Evolutionary conservation across 208 protist species (phyloP).

Genomic region (Strigomonas culicis): DNA sequence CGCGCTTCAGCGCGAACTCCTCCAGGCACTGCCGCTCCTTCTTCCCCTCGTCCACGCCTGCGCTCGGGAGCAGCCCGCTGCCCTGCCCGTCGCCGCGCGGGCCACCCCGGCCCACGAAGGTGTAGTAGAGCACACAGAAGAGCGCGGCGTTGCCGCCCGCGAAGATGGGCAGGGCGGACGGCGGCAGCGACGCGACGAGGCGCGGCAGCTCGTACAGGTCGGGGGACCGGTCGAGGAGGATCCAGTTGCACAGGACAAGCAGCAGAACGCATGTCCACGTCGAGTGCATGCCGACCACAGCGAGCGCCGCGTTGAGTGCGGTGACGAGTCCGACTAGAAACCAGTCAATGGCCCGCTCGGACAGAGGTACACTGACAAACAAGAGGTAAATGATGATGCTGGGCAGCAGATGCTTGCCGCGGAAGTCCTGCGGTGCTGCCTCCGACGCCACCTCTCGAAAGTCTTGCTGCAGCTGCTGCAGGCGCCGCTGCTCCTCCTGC

Average conservation of each 20-base stretch:
- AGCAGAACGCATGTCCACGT: neutral
- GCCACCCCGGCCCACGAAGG: neutral
- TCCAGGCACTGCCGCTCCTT: neutral
- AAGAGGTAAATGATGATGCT: conserved; percentile 75
- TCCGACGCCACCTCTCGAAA: conserved; percentile 38
- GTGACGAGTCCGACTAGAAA: conserved; percentile 46
- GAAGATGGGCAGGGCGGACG: no score
- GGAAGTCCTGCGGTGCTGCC: conserved; percentile 16
- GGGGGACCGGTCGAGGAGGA: neutral
- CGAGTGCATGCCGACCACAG: conserved; percentile 13
- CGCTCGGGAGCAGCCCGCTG: no score
- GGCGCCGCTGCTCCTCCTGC: conserved; percentile 47
- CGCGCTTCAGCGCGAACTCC: neutral
- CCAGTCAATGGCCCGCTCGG: conserved; percentile 75
- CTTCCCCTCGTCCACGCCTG: no score
- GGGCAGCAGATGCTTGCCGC: conserved; percentile 34
- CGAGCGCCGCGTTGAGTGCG: conserved; percentile 47
- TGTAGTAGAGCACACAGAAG: neutral
- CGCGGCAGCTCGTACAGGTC: conserved; percentile 1
- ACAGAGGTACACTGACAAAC: conserved; percentile 79
- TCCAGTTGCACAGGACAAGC: neutral
- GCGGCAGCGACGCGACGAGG: neutral
- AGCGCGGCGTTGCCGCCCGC: no score
- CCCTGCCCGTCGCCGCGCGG: no score
- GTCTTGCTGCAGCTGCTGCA: conserved; percentile 56